Conservation (phyloP, 164 flowering plant species). For the Magnolia sinica region DNA sequence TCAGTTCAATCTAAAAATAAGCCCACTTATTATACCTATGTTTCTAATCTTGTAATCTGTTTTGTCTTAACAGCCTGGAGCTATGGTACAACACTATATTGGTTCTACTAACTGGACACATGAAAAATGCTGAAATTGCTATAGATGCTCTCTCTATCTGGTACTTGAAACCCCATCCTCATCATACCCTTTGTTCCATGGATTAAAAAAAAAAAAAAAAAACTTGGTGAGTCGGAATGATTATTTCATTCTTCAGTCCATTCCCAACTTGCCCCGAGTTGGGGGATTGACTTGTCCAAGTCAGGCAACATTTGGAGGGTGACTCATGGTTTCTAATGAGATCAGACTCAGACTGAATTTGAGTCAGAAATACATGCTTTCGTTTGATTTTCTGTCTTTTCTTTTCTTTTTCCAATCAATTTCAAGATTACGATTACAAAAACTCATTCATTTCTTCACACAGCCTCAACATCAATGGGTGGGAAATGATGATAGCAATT, state of each 20-base stretch:
- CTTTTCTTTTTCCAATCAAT: not conserved
- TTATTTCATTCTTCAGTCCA: no score
- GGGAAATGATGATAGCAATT: conserved; percentile 64
- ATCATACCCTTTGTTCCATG: not conserved
- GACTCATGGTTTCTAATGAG: no score
- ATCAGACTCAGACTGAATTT: no score
- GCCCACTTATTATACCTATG: no score
- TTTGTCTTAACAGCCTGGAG: conserved; percentile 40
- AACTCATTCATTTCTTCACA: not conserved
- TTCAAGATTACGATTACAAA: not conserved
- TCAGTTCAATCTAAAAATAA: no score
- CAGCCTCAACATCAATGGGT: conserved; percentile 59
- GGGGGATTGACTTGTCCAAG: no score
- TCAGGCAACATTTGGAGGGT: no score
- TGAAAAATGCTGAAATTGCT: conserved; percentile 47
- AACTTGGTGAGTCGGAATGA: no score
- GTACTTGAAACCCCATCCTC: conserved; percentile 23
- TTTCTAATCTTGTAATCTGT: not conserved
- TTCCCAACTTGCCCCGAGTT: no score
- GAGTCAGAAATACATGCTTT: not conserved
- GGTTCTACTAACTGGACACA: conserved; percentile 52
- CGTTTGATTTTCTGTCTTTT: not conserved
- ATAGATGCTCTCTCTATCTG: conserved; percentile 64
- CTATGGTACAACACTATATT: conserved; percentile 56
- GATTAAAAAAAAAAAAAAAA: no score